Evolutionary conservation across 805 yeast species (phyloP), one percentile per base, ranked within the genome.

Genomic region (Lipomyces sp.): DNA sequence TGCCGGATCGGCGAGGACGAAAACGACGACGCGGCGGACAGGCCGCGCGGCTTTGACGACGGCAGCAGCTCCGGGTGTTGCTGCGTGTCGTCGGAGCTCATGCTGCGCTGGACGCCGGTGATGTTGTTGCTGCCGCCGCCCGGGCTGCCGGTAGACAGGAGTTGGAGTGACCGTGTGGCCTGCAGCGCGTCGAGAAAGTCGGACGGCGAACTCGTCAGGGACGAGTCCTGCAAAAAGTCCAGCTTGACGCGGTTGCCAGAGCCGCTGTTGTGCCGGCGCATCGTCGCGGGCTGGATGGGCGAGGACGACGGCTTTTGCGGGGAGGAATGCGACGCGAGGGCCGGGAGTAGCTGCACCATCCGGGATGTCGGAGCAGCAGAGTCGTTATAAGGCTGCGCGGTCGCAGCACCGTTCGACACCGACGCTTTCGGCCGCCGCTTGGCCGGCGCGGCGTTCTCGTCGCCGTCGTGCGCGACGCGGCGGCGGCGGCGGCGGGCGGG

Each of bases 161-260:
- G 70, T 62, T 71, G 75, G 39, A 72, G 61, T 23, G 73, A 68
- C 21, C 72, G 61, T 21, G 74, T 68, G 26, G 75, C 76, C 51
- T 69, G 70, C 38, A 72, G 60, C 53, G 72, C 70, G 53, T 65
- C 68, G 18, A 70, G 55, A 24, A 72, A 57, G 54, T 72, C 75
- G 18, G 61, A 43, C 11, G 70, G 72, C 4, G 63, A 57, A 8
- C 52, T 48, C 6, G 47, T 43, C 39, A 41, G 26, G 16, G 40
- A 31, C 16, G 53, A 51, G 31, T 50, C 46, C 19, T 40, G 35
- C 23, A 43, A 39, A 40, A 58, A 47, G 37, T 51, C 61, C 5
- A 58, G 57, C 43, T 57, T 53, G 16, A 47, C 51, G 37, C 51
- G 51, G 22, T 32, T 39, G 14, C 28, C 45, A 23, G 13, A 22